These are phyloP conservation scores for Aspergillus bombycis DNA, from an alignment of 2,329 filamentous ascomycete genomes.

Conservation along the genomic window DNA sequence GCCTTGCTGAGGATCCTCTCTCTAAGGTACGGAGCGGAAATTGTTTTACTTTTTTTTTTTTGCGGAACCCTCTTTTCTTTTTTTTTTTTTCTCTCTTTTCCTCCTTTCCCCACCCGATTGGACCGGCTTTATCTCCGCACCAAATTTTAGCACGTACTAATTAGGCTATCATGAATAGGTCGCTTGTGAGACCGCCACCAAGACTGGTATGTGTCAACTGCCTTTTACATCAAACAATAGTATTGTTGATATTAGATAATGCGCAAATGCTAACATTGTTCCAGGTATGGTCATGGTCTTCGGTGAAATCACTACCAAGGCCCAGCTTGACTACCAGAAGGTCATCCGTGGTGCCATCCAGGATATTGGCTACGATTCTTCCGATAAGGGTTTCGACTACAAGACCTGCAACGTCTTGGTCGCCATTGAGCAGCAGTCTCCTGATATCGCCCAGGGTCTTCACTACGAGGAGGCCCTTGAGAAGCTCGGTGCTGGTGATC, in stretches of 20 bases:
- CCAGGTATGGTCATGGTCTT: conserved; percentile 92
- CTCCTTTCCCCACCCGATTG: conserved; percentile 11
- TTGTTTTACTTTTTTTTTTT: conserved; percentile 1
- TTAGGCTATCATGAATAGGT: conserved; percentile 50
- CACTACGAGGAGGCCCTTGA: conserved; percentile 97
- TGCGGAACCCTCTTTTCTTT: not conserved
- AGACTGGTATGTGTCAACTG: conserved; percentile 72
- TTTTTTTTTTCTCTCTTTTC: conserved; percentile 12
- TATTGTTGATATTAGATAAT: conserved; percentile 1
- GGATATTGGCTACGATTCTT: conserved; percentile 98
- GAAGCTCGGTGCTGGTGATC: conserved; percentile 97
- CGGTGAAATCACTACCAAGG: conserved; percentile 97
- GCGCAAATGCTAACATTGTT: conserved; percentile 12
- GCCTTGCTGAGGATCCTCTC: conserved; percentile 88
- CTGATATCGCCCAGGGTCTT: conserved; percentile 98
- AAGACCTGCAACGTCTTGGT: conserved; percentile 99
- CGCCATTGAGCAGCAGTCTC: conserved; percentile 98
- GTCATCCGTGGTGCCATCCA: conserved; percentile 92
- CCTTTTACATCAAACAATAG: not conserved
- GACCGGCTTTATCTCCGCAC: conserved; percentile 11
- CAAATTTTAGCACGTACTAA: conserved; percentile 12
- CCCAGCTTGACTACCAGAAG: conserved; percentile 96
- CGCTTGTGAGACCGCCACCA: conserved; percentile 98
- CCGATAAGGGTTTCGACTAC: conserved; percentile 98
- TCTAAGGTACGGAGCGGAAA: conserved; percentile 68